Evolutionary conservation across 2,329 filamentous ascomycete species (phyloP).

Genomic region (Penicillium expansum): DNA sequence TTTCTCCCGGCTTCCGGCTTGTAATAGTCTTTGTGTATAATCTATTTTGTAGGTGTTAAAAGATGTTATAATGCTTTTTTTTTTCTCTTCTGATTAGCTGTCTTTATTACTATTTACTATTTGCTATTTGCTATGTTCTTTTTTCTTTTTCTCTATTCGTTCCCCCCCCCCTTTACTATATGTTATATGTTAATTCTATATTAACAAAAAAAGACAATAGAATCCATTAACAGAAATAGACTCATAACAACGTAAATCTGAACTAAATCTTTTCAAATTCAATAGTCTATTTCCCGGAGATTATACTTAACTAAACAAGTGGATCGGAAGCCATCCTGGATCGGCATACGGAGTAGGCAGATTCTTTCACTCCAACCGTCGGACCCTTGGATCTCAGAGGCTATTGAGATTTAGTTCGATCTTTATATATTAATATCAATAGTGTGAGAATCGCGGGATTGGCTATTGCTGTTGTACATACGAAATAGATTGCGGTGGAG

Average conservation of each 20-base stretch:
- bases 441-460: background rate
- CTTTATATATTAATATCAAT: background rate
- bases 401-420: background rate
- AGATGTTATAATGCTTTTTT: background rate
- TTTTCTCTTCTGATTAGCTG: background rate
- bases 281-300: constrained; percentile 1
- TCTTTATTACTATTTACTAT: background rate
- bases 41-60: background rate
- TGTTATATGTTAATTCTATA: background rate
- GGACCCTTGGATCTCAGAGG: background rate
- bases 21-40: constrained; percentile 1
- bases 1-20: background rate
- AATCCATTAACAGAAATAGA: background rate
- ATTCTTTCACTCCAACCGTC: background rate
- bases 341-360: background rate
- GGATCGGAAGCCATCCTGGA: background rate
- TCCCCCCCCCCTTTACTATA: too few relatives aligned
- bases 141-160: background rate
- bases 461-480: background rate
- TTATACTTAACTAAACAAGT: background rate
- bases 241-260: background rate
- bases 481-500: background rate
- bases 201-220: background rate
- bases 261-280: background rate
- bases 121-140: background rate